These are phyloP conservation scores for Prinsepia uniflora DNA, from an alignment of 306 rosid genomes.

Conservation along the genomic window DNA sequence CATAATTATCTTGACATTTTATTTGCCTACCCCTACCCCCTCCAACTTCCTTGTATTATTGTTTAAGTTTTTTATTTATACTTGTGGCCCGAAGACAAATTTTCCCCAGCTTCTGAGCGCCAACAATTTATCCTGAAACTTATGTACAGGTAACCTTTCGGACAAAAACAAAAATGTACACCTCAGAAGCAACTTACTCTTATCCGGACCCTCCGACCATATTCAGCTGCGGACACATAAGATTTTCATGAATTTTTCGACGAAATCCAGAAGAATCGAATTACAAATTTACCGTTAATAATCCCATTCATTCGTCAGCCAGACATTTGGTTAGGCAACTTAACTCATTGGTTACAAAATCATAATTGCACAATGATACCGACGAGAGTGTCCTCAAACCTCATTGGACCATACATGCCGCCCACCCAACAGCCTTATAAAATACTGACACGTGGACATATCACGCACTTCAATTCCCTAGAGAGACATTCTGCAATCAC, in stretches of 20 bases:
- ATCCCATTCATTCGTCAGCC: too few species aligned
- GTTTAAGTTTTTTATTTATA: background rate
- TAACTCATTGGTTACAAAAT: background rate
- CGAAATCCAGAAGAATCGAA: too few species aligned
- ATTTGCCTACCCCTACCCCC: background rate
- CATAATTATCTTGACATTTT: background rate
- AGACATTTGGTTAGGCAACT: background rate
- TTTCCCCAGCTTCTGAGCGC: background rate
- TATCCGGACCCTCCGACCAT: background rate
- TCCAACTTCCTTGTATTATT: background rate
- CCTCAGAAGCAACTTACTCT: background rate
- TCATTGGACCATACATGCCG: background rate
- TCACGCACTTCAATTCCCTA: background rate
- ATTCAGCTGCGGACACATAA: background rate
- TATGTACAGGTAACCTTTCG: too few species aligned
- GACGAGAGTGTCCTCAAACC: background rate
- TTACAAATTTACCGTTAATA: too few species aligned
- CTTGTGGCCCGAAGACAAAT: background rate
- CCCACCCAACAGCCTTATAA: background rate
- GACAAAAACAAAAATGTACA: too few species aligned
- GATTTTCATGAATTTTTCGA: background rate
- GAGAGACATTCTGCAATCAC: background rate
- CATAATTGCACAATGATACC: background rate
- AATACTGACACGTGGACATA: background rate
- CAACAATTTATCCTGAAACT: background rate